Percentiles rank a stretch among this genome's conserved stretches.
Evolutionary conservation across 495 filamentous ascomycete genomes (phyloP).

Genomic region (Cercophora newfieldiana): DNA sequence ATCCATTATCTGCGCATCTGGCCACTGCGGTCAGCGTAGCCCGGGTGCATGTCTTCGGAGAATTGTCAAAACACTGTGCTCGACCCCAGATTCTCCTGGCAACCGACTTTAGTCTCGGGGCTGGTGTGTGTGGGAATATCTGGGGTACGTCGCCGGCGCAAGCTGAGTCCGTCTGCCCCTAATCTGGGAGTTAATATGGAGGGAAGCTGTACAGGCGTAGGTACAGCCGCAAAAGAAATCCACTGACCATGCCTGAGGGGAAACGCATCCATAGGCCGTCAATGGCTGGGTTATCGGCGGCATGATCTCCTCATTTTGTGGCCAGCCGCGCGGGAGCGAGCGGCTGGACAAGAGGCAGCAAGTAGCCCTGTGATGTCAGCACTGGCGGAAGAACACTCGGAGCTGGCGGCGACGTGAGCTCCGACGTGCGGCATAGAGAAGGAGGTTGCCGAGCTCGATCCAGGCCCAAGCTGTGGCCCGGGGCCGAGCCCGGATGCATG

Average conservation of each 20-base stretch:
- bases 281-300: constrained; percentile 15
- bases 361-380: not conserved
- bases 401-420: not conserved
- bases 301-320: constrained; percentile 6
- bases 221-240: not conserved
- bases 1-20: constrained; percentile 26
- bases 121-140: constrained; percentile 10
- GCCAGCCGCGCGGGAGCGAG: constrained; percentile 7
- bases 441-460: not conserved
- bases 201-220: not conserved
- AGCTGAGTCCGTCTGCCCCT: not conserved
- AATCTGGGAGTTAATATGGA: not conserved
- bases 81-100: not conserved
- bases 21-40: constrained; percentile 11
- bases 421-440: not conserved
- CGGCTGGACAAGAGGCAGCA: constrained; percentile 1
- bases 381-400: not conserved
- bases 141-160: constrained; percentile 1
- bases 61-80: constrained; percentile 16
- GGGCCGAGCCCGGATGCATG: not conserved
- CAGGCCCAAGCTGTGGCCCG: constrained; percentile 13
- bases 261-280: not conserved
- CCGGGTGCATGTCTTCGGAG: constrained; percentile 22
- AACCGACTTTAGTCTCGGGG: not conserved
- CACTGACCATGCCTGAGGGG: not conserved